A percentile compares a stretch with the other conserved stretches of the same genome.
These are phyloP conservation scores for Orbilia blumenaviensis DNA, from an alignment of 2,329 filamentous ascomycete genomes.

Conservation along the genomic window DNA sequence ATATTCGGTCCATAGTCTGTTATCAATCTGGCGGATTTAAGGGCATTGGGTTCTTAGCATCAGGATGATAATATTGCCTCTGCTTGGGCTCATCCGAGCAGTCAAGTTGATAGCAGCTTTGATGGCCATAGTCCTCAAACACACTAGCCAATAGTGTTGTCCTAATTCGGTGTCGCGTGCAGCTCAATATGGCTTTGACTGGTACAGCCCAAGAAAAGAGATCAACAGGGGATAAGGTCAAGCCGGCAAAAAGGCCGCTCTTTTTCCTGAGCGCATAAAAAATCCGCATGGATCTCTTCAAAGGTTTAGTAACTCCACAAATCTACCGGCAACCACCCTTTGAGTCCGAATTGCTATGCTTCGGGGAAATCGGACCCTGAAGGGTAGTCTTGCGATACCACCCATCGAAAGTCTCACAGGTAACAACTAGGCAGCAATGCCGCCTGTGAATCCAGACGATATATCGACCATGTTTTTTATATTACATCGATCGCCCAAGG, in stretches of 20 bases:
- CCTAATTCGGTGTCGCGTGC: slow-evolving; percentile 37
- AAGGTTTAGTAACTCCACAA: background rate
- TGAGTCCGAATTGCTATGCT: background rate
- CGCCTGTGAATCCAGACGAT: slow-evolving; percentile 8
- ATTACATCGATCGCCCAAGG: slow-evolving; percentile 25
- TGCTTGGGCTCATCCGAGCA: background rate
- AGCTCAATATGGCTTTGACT: background rate
- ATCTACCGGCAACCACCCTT: background rate
- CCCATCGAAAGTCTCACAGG: slow-evolving; percentile 10
- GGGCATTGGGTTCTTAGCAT: background rate
- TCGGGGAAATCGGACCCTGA: slow-evolving; percentile 13
- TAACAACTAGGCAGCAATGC: slow-evolving; percentile 36
- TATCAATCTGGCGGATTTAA: background rate
- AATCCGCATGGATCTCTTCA: background rate
- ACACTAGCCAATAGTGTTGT: background rate
- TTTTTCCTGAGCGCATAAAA: slow-evolving; percentile 38
- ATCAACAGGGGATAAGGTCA: background rate
- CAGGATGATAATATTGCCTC: background rate
- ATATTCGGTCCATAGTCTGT: background rate
- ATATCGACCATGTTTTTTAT: slow-evolving; percentile 50
- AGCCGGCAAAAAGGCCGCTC: slow-evolving; percentile 28
- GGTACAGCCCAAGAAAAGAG: background rate
- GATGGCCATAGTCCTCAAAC: background rate
- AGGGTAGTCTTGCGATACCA: slow-evolving; percentile 1
- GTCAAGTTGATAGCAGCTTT: background rate